Percentiles rank a stretch among this genome's conserved stretches.
These are phyloP conservation scores for Lactarius indigo DNA, from an alignment of 768 basidiomycete species.

Conservation along the genomic window DNA sequence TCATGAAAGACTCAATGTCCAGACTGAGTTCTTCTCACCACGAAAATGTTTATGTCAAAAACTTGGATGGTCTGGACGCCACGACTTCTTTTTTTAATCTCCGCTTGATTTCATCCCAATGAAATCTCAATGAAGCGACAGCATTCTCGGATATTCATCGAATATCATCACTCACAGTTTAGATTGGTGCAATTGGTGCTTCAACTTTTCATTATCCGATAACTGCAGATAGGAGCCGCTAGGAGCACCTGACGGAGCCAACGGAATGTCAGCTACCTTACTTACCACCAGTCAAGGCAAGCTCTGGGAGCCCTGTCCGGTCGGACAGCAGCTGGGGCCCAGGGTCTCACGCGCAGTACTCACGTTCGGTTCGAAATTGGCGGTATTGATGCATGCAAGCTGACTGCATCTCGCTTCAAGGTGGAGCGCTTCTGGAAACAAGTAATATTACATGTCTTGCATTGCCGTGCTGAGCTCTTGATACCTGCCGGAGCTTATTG, in stretches of 20 bases:
- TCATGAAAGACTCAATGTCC: too few species aligned
- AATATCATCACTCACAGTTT: neutral
- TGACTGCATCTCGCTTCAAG: neutral
- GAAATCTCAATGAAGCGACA: neutral
- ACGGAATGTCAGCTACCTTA: neutral
- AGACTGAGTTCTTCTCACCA: too few species aligned
- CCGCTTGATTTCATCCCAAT: neutral
- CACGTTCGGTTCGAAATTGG: neutral
- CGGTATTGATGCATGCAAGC: neutral
- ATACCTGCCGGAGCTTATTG: neutral
- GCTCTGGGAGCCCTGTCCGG: neutral
- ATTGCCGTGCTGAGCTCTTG: neutral
- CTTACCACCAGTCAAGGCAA: neutral
- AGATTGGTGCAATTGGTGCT: neutral
- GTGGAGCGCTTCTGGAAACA: neutral
- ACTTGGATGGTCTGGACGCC: too few species aligned
- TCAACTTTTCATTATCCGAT: neutral
- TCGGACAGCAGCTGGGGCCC: neutral
- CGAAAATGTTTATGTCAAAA: too few species aligned
- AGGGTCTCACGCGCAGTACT: neutral
- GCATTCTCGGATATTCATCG: neutral
- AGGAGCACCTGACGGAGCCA: neutral
- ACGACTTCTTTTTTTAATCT: neutral
- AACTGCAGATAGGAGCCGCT: neutral
- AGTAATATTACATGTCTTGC: neutral